phyloP scores from a whole-genome alignment of 2,329 filamentous ascomycete genomes.

The Coniochaeta ligniaria region DNA sequence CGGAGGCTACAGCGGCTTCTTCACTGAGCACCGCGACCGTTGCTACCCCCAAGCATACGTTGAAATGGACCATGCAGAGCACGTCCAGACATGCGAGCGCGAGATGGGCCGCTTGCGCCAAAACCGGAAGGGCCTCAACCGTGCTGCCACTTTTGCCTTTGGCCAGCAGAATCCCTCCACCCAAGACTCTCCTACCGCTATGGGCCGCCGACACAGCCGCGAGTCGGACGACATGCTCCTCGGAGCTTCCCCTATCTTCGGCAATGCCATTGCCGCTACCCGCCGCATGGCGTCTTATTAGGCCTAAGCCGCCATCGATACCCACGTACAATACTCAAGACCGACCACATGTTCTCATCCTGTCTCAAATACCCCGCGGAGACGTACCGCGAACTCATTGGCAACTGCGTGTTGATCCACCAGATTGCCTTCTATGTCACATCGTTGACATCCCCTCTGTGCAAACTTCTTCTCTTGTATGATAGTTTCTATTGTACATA shows the following conservation, averaged over 20 bases:
- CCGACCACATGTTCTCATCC: background rate
- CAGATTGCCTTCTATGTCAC: background rate
- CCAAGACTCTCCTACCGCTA: slow-evolving; percentile 54
- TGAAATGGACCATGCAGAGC: slow-evolving; percentile 89
- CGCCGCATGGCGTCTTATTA: slow-evolving; percentile 52
- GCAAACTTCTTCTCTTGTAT: background rate
- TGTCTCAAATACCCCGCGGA: background rate
- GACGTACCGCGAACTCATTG: background rate
- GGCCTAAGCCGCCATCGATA: background rate
- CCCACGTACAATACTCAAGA: background rate
- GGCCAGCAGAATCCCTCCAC: slow-evolving; percentile 59
- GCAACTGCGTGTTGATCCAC: background rate
- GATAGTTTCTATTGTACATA: slow-evolving; percentile 1
- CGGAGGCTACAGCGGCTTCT: slow-evolving; percentile 94
- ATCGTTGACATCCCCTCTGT: background rate
- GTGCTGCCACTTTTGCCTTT: slow-evolving; percentile 93
- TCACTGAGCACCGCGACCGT: slow-evolving; percentile 65
- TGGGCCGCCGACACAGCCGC: slow-evolving; percentile 33
- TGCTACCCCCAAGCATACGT: slow-evolving; percentile 96
- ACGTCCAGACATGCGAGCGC: slow-evolving; percentile 87
- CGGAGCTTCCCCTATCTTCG: slow-evolving; percentile 32
- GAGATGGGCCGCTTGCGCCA: slow-evolving; percentile 91
- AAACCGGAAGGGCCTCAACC: slow-evolving; percentile 70
- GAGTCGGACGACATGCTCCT: slow-evolving; percentile 33
- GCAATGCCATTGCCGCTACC: slow-evolving; percentile 43